Evolutionary conservation across 148 eudicot genomes (phyloP), one percentile per base, ranked within the genome.

Genomic region (Rhododendron williamsianum): DNA sequence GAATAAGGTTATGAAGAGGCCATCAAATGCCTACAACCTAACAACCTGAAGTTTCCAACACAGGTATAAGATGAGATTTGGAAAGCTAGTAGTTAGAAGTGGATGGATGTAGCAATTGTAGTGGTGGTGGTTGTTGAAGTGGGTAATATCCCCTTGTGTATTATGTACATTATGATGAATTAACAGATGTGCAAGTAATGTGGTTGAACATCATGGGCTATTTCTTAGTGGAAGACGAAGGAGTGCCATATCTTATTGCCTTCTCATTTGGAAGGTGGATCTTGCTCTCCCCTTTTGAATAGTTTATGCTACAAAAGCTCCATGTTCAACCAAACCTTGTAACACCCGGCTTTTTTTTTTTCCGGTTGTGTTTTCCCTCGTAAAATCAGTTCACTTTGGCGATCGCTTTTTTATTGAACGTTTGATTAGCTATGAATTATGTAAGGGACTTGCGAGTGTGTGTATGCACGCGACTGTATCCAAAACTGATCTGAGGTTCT

Each of bases 81-180:
- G 25, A 52, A 25, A 83, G 35, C 54, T 13, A 82, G 81, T 52
- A 21, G 73, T 81, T 54, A 77, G 83, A 11, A 18, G 41, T 86
- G 35, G 72, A 58, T 63, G 38, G 85, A 76, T 67, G 81, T 86
- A 52, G 19, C 46, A 82, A 56, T 60, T 33, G 46, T 82, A 82
- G 71, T 15, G 35, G 81, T 72, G 38, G 87, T 54, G 54, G 84
- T 33, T 18, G 65, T 72, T 45, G 63, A 76, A 48, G 36, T 56
- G 41, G 38, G 67, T 76, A 45, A 58, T 76, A 33, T 15, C 10
- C 54, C 27, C 49, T 82, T 48, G n/a, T 74, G 81, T 76, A 51
- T 78, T 78, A 1, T 87, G 88, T 87, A 87, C 54, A 87, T 51
- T 65, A 33, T 72, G 81, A 63, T 35, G 52, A 38, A 82, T 82